Percentiles rank a stretch among this genome's conserved stretches.
Conservation (phyloP, 2,329 filamentous ascomycete species). For the Phoma sp. region DNA sequence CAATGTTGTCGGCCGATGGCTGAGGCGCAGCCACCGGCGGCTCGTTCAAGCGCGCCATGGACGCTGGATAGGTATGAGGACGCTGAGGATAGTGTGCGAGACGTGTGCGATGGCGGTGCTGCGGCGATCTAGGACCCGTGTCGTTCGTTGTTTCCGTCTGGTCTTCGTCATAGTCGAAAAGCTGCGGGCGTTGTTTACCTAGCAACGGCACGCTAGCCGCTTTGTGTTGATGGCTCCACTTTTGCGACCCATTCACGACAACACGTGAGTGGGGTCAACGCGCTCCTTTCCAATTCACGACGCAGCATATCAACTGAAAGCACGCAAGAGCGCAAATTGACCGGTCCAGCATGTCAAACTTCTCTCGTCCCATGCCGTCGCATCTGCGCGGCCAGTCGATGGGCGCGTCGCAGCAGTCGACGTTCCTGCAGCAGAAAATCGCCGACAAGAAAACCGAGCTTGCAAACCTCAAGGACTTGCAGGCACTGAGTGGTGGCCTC, state of each 20-base stretch:
- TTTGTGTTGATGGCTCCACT: constrained; percentile 15
- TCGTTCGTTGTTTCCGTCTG: constrained; percentile 43
- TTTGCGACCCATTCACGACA: constrained; percentile 9
- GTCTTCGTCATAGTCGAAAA: constrained; percentile 35
- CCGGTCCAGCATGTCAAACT: constrained; percentile 47
- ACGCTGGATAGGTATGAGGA: constrained; percentile 51
- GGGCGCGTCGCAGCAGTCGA: constrained; percentile 65
- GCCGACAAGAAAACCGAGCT: constrained; percentile 87
- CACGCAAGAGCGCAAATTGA: not conserved
- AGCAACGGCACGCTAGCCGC: constrained; percentile 36
- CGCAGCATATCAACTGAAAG: not conserved
- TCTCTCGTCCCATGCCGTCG: constrained; percentile 61
- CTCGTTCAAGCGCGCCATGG: constrained; percentile 85
- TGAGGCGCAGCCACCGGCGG: constrained; percentile 55
- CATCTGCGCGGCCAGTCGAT: constrained; percentile 65
- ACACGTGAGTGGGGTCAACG: constrained; percentile 38
- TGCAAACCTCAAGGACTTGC: constrained; percentile 77
- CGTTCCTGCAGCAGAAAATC: constrained; percentile 76
- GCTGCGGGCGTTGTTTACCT: constrained; percentile 42
- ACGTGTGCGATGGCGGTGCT: constrained; percentile 19
- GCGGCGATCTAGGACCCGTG: constrained; percentile 20
- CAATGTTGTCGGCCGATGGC: constrained; percentile 70
- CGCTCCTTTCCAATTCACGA: constrained; percentile 11
- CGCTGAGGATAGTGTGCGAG: constrained; percentile 38
- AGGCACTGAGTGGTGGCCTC: constrained; percentile 78